phyloP scores from a whole-genome alignment of 305 asterid genomes.

The Coffea humblotiana region DNA sequence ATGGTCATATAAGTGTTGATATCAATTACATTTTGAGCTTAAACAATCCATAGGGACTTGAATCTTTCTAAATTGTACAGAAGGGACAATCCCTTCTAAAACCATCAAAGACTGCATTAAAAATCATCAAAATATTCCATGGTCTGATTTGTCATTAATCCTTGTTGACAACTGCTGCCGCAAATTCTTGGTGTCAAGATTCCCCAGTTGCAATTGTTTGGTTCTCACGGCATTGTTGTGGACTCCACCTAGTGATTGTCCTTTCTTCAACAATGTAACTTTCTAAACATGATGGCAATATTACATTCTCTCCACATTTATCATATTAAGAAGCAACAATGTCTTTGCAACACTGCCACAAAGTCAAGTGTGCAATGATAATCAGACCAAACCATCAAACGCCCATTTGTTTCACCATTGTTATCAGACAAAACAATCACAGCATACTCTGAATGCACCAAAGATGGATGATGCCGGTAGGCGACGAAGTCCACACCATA shows the following conservation, averaged over 20 bases:
- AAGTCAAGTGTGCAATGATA: conserved; percentile 68
- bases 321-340: conserved; percentile 46
- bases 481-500: conserved; percentile 85
- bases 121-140: not conserved
- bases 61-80: too few species aligned
- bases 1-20: too few species aligned
- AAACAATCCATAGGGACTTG: too few species aligned
- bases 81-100: too few species aligned
- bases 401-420: conserved; percentile 28
- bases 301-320: conserved; percentile 17
- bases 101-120: not conserved
- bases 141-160: not conserved
- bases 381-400: conserved; percentile 86
- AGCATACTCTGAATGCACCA: conserved; percentile 76
- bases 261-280: conserved; percentile 54
- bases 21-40: too few species aligned
- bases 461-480: conserved; percentile 68
- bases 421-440: conserved; percentile 58
- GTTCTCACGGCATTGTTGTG: conserved; percentile 59
- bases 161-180: not conserved
- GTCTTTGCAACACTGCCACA: conserved; percentile 86
- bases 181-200: not conserved
- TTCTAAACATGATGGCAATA: conserved; percentile 41
- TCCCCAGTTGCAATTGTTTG: not conserved
- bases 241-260: conserved; percentile 62